Conservation (phyloP, 495 filamentous ascomycete species). For the Penicillium canescens region DNA sequence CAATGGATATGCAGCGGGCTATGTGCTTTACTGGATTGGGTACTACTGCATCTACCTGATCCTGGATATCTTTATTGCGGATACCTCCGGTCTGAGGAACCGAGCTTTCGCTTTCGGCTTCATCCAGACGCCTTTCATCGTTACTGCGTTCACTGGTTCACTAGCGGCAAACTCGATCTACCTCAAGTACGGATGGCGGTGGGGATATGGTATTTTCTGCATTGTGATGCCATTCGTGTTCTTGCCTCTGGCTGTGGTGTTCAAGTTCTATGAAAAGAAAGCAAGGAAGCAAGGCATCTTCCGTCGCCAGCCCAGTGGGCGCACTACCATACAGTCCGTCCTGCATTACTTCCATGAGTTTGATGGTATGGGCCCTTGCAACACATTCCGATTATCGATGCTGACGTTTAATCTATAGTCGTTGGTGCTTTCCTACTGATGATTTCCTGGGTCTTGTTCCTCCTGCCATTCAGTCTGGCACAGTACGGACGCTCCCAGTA, state of each 20-base stretch:
- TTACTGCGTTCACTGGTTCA: conserved; percentile 46
- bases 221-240: conserved; percentile 57
- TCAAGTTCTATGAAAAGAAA: conserved; percentile 58
- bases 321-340: conserved; percentile 48
- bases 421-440: conserved; percentile 60
- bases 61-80: conserved; percentile 62
- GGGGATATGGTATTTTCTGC: conserved; percentile 63
- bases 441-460: conserved; percentile 60
- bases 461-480: conserved; percentile 62
- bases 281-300: conserved; percentile 47
- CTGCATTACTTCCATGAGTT: conserved; percentile 60
- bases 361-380: conserved; percentile 43
- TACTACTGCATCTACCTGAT: conserved; percentile 58
- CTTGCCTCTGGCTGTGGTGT: conserved; percentile 48
- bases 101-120: conserved; percentile 63
- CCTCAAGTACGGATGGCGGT: conserved; percentile 55
- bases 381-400: not conserved
- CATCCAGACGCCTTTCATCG: conserved; percentile 55
- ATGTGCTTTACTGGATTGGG: conserved; percentile 58
- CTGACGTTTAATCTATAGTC: conserved; percentile 24
- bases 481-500: conserved; percentile 50
- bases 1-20: conserved; percentile 46
- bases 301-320: conserved; percentile 34
- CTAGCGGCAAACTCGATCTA: conserved; percentile 43
- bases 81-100: conserved; percentile 62